Evolutionary conservation across 805 yeast species (phyloP).

Genomic region (Wickerhamomyces chambardii): DNA sequence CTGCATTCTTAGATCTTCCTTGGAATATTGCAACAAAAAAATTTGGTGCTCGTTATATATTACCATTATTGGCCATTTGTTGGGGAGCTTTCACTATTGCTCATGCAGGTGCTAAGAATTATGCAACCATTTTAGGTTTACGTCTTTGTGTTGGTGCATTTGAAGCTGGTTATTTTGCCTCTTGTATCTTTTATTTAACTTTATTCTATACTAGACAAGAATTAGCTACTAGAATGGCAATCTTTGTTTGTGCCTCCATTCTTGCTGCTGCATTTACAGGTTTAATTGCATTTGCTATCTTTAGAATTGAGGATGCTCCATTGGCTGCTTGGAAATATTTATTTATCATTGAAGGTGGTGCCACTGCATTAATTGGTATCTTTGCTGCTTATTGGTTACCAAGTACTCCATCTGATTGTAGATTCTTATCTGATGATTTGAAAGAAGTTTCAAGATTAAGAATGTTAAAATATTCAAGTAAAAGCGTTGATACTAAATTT

Average conservation of each 20-base stretch:
- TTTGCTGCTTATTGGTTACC: constrained; percentile 9
- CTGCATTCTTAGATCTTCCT: constrained; percentile 30
- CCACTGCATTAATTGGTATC: constrained; percentile 24
- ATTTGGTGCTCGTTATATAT: constrained; percentile 25
- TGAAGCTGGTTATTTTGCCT: constrained; percentile 31
- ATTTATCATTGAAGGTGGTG: constrained; percentile 21
- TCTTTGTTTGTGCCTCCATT: constrained; percentile 15
- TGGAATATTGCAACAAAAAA: constrained; percentile 31
- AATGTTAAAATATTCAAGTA: constrained; percentile 2
- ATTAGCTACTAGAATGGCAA: constrained; percentile 15
- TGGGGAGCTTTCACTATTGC: constrained; percentile 35
- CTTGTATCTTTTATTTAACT: constrained; percentile 9
- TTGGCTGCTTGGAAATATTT: constrained; percentile 21
- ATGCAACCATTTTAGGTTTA: constrained; percentile 28
- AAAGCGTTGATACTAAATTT: constrained; percentile 3
- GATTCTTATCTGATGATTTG: constrained; percentile 7
- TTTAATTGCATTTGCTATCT: constrained; percentile 10
- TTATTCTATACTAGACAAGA: constrained; percentile 9
- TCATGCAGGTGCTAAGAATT: constrained; percentile 31
- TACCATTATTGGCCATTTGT: constrained; percentile 27
- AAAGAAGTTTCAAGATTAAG: constrained; percentile 7
- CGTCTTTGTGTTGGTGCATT: constrained; percentile 30
- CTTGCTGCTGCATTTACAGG: constrained; percentile 15
- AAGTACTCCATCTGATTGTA: constrained; percentile 2
- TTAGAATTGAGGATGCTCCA: constrained; percentile 3